Conservation (phyloP, 129 eudicot genomes). For the Silybum marianum region DNA sequence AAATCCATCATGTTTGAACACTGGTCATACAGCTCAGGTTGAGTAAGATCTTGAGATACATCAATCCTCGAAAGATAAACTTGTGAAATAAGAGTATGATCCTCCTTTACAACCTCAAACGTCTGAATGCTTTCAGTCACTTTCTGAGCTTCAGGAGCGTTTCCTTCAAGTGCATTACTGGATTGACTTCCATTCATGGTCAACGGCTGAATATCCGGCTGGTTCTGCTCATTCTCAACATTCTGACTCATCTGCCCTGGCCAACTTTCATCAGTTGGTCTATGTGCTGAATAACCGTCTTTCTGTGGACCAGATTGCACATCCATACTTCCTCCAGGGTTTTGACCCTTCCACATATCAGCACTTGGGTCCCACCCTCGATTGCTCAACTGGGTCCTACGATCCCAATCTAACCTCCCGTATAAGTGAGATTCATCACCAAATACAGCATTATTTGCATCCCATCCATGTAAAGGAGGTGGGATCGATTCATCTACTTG, state of each 20-base stretch:
- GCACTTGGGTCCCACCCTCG: constrained; percentile 68
- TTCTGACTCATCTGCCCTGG: constrained; percentile 41
- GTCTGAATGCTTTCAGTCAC: constrained; percentile 34
- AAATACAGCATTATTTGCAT: constrained; percentile 56
- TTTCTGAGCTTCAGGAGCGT: constrained; percentile 31
- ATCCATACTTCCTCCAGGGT: constrained; percentile 41
- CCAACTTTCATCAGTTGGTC: constrained; percentile 47
- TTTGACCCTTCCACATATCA: constrained; percentile 75
- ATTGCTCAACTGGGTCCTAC: constrained; percentile 44
- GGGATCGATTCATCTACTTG: constrained; percentile 61
- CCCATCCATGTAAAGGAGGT: constrained; percentile 85
- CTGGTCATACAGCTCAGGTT: constrained; percentile 65
- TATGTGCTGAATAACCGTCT: constrained; percentile 38
- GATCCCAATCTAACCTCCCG: constrained; percentile 77
- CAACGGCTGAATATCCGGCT: constrained; percentile 37
- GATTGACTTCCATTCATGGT: constrained; percentile 27
- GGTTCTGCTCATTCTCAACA: constrained; percentile 46
- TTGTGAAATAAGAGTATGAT: constrained; percentile 34
- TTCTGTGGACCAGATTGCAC: constrained; percentile 45
- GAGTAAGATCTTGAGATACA: constrained; percentile 73
- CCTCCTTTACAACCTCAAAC: constrained; percentile 38
- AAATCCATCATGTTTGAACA: constrained; percentile 49
- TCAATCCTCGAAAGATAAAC: constrained; percentile 77
- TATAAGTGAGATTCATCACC: constrained; percentile 67
- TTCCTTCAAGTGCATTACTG: constrained; percentile 35